Percentiles rank a stretch among this genome's conserved stretches.
Evolutionary conservation across 331 rosid species (phyloP).

Genomic region (Erythrophleum ivorense): DNA sequence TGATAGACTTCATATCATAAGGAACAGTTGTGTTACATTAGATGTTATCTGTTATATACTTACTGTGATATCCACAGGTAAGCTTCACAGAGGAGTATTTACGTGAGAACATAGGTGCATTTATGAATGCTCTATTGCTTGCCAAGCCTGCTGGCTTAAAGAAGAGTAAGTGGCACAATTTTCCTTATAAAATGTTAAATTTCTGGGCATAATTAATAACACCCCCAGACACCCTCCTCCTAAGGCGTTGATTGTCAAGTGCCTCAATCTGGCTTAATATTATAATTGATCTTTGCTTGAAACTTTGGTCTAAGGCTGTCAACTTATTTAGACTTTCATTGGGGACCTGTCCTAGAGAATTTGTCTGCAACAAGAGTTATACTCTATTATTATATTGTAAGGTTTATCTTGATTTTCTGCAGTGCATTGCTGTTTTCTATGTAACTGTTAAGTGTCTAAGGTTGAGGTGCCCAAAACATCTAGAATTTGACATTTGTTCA

Average conservation of each 20-base stretch:
- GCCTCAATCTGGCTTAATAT: constrained; percentile 7
- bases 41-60: constrained; percentile 7
- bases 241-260: constrained; percentile 11
- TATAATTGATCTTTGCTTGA: constrained; percentile 27
- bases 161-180: constrained; percentile 70
- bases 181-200: constrained; percentile 25
- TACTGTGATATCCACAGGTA: constrained; percentile 61
- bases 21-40: neutral
- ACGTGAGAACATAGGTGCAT: constrained; percentile 89
- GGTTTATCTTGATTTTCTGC: neutral
- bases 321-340: neutral
- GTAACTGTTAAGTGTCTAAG: neutral
- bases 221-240: neutral
- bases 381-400: neutral
- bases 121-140: constrained; percentile 80
- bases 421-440: neutral
- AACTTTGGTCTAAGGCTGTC: neutral
- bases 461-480: neutral
- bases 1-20: constrained; percentile 27
- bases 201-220: constrained; percentile 4
- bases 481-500: neutral
- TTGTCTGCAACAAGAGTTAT: neutral
- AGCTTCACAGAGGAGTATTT: constrained; percentile 75
- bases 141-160: constrained; percentile 93
- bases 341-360: neutral